These are phyloP conservation scores for Millerozyma acaciae DNA, from an alignment of 805 yeast species.

Conservation along the genomic window DNA sequence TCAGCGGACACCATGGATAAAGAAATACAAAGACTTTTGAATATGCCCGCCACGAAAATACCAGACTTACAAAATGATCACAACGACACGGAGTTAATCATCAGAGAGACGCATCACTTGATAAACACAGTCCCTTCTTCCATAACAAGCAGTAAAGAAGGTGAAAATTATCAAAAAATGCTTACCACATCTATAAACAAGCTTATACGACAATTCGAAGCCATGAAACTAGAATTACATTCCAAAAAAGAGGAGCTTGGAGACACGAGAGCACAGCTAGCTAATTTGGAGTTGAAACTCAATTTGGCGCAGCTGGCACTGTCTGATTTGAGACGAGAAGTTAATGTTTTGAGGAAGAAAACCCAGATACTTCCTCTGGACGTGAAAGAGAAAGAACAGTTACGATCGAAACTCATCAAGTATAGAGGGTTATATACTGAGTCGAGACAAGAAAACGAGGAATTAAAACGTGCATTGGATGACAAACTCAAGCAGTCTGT, in stretches of 20 bases:
- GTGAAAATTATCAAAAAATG: constrained; percentile 24
- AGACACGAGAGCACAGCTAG: constrained; percentile 1
- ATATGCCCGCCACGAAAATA: background rate
- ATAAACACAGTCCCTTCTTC: constrained; percentile 21
- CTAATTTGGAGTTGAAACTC: constrained; percentile 1
- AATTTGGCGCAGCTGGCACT: constrained; percentile 7
- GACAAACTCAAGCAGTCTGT: no score
- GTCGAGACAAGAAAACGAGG: constrained; percentile 2
- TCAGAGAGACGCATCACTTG: constrained; percentile 27
- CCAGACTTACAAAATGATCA: constrained; percentile 1
- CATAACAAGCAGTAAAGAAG: constrained; percentile 17
- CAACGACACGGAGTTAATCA: constrained; percentile 16
- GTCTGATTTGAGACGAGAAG: constrained; percentile 14
- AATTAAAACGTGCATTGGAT: background rate
- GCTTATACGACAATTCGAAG: constrained; percentile 16
- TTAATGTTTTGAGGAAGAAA: background rate
- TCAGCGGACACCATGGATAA: constrained; percentile 2
- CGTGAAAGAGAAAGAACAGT: constrained; percentile 22
- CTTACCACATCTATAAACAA: constrained; percentile 26
- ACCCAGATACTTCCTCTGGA: background rate
- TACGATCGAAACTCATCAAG: constrained; percentile 31
- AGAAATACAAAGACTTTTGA: background rate
- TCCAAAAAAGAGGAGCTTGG: constrained; percentile 1
- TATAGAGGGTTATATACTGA: constrained; percentile 30
- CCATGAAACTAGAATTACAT: constrained; percentile 2